Evolutionary conservation across 176 grass and related monocot species (phyloP), one percentile per base, ranked within the genome.

Genomic region (Bromus sterilis): DNA sequence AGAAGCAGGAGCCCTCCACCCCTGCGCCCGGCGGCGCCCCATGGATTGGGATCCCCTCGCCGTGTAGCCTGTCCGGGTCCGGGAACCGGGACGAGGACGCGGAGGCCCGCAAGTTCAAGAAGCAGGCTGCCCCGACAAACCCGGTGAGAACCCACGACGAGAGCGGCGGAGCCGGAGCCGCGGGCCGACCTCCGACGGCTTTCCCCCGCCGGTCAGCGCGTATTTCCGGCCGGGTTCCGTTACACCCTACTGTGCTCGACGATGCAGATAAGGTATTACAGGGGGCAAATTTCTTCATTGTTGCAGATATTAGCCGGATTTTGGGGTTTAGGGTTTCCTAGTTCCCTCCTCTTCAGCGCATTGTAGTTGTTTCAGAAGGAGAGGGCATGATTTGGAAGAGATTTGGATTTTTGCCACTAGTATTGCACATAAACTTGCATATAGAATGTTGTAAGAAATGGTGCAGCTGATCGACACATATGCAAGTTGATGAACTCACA

Each of bases 1-100:
- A 72, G 69, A 72, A 72, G 69, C 69, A 48, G 15, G 69, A 48
- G 31, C 42, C 41, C 69, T 72, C 69, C 25, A 72, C 69, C 42
- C 75, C 37, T 36, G 76, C 18, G 16, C 37, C 25, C 76, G 11
- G 37, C 57, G 37, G 16, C 4, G 62, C 56, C 56, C 75, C 37
- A 36, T 78, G 75, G 76, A 78, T 44, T 25, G 76, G 26, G 37
- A n/a, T n/a, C 25, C 76, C 59, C n/a, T 4, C 36, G 1, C 43
- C 1, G 56, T 42, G 15, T 28, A 37, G 11, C 23, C 59, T 30
- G 31, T 68, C 58, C 9, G 9, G 37, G 5, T 7, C 76, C 46
- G 75, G 65, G 69, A 80, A 69, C 37, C 18, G 7, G 5, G 23
- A 58, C 58, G 30, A 59, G 23, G 46, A 16, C 55, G 29, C 72